Conservation (phyloP, 2,329 filamentous ascomycete genomes). For the Karstenula rhodostoma region DNA sequence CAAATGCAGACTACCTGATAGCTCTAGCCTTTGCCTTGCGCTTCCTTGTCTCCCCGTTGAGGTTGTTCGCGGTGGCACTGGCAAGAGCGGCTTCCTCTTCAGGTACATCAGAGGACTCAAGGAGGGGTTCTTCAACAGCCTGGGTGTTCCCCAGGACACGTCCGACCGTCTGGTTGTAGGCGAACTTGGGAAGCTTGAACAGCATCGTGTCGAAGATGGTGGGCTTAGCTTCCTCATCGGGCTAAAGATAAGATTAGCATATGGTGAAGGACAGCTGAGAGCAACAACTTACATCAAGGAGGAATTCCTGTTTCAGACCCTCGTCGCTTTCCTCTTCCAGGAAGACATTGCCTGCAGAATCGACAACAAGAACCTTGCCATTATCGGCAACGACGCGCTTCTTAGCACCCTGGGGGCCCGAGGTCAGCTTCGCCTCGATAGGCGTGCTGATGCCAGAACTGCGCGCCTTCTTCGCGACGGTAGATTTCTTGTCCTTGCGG, state of each 20-base stretch:
- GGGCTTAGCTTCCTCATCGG: conserved; percentile 79
- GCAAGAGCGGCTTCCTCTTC: conserved; percentile 52
- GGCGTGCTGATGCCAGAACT: conserved; percentile 63
- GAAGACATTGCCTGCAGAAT: conserved; percentile 90
- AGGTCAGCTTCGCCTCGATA: conserved; percentile 58
- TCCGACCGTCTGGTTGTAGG: conserved; percentile 64
- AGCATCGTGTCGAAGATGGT: conserved; percentile 84
- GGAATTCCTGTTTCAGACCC: conserved; percentile 80
- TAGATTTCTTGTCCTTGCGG: conserved; percentile 66
- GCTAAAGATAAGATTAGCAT: conserved; percentile 57
- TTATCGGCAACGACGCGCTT: conserved; percentile 93
- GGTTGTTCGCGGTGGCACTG: conserved; percentile 53
- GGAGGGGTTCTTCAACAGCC: conserved; percentile 45
- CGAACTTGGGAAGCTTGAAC: conserved; percentile 77
- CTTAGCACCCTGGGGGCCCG: conserved; percentile 76
- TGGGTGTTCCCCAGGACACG: conserved; percentile 51
- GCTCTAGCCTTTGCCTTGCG: conserved; percentile 44
- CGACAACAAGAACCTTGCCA: conserved; percentile 92
- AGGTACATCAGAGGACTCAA: conserved; percentile 46
- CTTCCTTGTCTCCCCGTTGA: conserved; percentile 56
- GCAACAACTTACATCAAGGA: conserved; percentile 79
- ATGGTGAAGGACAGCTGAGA: background rate
- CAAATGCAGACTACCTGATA: conserved; percentile 27
- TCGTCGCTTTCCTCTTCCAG: conserved; percentile 92
- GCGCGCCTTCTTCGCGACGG: conserved; percentile 64